Conservation (phyloP, 2,329 filamentous ascomycete genomes). For the Pseudogymnoascus sp. region DNA sequence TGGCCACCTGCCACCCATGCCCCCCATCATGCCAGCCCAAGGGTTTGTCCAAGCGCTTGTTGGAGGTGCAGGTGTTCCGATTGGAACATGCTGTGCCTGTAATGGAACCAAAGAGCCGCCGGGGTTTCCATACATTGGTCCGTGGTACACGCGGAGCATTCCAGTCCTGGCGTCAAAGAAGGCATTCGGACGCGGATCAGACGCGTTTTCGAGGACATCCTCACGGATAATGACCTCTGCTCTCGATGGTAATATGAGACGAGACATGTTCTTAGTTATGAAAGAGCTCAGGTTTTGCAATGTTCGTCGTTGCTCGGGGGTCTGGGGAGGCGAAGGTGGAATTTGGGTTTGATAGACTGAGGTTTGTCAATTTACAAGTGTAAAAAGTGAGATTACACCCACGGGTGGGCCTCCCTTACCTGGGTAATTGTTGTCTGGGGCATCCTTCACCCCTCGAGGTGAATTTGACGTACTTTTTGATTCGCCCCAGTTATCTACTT, state of each 20-base stretch:
- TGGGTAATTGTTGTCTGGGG: not conserved
- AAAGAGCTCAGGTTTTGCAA: constrained; percentile 8
- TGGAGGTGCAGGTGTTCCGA: not conserved
- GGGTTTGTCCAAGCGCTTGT: not conserved
- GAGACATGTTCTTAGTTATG: constrained; percentile 23
- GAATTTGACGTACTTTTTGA: not conserved
- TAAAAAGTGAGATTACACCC: not conserved
- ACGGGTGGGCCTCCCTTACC: not conserved
- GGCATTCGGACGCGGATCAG: constrained; percentile 50
- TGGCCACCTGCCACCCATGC: not conserved
- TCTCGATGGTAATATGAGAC: constrained; percentile 39
- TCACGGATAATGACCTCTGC: constrained; percentile 46
- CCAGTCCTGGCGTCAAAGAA: constrained; percentile 47
- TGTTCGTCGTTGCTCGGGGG: constrained; percentile 2
- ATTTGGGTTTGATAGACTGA: not conserved
- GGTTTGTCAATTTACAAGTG: not conserved
- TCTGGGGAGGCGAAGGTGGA: not conserved
- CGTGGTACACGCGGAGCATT: constrained; percentile 49
- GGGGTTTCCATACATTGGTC: constrained; percentile 45
- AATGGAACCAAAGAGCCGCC: constrained; percentile 39
- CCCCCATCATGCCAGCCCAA: not conserved
- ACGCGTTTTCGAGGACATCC: constrained; percentile 42
- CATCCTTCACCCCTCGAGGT: not conserved
- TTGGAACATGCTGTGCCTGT: constrained; percentile 24
- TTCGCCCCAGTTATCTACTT: not conserved